These are phyloP conservation scores for Porphyrellus cyaneotinctus DNA, from an alignment of 768 basidiomycete genomes.

Conservation along the genomic window DNA sequence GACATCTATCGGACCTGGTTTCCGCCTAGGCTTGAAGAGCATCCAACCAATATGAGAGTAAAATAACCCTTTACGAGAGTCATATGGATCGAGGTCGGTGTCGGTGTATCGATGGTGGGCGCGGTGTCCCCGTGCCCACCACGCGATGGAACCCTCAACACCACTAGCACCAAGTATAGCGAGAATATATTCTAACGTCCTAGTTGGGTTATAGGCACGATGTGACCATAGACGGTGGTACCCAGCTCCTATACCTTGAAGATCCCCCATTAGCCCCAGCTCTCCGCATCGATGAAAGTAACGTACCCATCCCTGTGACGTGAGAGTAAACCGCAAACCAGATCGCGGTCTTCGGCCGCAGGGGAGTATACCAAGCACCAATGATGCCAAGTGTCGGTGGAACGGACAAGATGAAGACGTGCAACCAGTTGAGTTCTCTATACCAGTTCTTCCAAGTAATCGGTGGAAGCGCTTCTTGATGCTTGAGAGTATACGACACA, in stretches of 20 bases:
- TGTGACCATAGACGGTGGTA: slow-evolving; percentile 1
- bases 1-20: background rate
- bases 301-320: background rate
- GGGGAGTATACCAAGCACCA: slow-evolving; percentile 3
- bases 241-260: slow-evolving; percentile 4
- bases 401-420: slow-evolving; percentile 5
- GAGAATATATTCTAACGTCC: no score
- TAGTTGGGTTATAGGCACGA: background rate
- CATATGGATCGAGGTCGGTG: slow-evolving; percentile 6
- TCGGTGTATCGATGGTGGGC: slow-evolving; percentile 7
- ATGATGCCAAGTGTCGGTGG: slow-evolving; percentile 3
- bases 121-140: background rate
- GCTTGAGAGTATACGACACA: slow-evolving; percentile 10
- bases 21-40: background rate
- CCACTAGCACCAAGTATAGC: no score
- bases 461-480: slow-evolving; percentile 5
- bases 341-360: background rate
- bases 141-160: no score
- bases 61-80: background rate
- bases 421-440: slow-evolving; percentile 7
- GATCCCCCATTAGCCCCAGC: background rate
- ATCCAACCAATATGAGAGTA: background rate
- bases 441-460: slow-evolving; percentile 14
- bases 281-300: background rate
- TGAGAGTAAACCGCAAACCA: slow-evolving; percentile 1